A percentile compares a stretch with the other conserved stretches of the same genome.
phyloP scores from a whole-genome alignment of 2,329 filamentous ascomycete genomes.

The Pseudopyricularia javanii region DNA sequence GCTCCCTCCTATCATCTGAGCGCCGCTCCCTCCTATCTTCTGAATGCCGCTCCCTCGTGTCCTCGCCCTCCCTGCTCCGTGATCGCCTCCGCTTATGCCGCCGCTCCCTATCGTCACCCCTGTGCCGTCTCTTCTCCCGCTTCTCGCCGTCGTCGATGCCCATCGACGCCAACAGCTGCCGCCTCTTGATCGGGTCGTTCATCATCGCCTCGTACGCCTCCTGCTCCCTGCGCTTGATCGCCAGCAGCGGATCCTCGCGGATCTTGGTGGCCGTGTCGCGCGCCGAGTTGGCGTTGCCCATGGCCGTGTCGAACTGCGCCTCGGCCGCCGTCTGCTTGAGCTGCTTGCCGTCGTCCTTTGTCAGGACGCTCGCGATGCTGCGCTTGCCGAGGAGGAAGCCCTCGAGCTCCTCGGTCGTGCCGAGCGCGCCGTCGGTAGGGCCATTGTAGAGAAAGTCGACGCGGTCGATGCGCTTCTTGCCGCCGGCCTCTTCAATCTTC shows the following conservation, averaged over 20 bases:
- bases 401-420: slow-evolving; percentile 79
- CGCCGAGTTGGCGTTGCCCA: slow-evolving; percentile 58
- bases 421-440: slow-evolving; percentile 63
- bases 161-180: slow-evolving; percentile 54
- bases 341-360: slow-evolving; percentile 69
- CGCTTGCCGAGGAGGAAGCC: slow-evolving; percentile 88
- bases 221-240: slow-evolving; percentile 88
- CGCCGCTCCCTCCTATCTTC: neutral
- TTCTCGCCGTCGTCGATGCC: slow-evolving; percentile 37
- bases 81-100: slow-evolving; percentile 13
- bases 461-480: slow-evolving; percentile 64
- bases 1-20: neutral
- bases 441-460: slow-evolving; percentile 99
- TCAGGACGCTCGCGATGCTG: slow-evolving; percentile 70
- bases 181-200: slow-evolving; percentile 59
- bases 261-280: slow-evolving; percentile 80
- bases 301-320: slow-evolving; percentile 44
- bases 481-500: slow-evolving; percentile 79
- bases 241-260: slow-evolving; percentile 78
- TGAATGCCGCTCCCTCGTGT: neutral
- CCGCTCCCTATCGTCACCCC: slow-evolving; percentile 19
- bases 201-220: slow-evolving; percentile 69
- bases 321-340: slow-evolving; percentile 60
- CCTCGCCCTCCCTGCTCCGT: slow-evolving; percentile 1
- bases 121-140: slow-evolving; percentile 22